phyloP scores from a whole-genome alignment of 176 grass and related monocot species.

The Urochloa ruziziensis region DNA sequence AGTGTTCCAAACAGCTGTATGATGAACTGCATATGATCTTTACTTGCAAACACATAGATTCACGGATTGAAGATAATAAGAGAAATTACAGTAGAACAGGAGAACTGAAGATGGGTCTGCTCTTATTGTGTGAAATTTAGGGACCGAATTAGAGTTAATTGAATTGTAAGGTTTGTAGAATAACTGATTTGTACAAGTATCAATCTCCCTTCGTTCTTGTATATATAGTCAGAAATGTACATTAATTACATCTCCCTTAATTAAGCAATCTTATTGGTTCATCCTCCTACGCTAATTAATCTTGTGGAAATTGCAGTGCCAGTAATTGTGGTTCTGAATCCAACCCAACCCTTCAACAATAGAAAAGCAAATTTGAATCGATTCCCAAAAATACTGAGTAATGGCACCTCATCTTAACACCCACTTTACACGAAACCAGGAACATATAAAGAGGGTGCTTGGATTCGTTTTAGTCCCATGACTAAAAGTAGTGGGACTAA shows the following conservation, averaged over 20 bases:
- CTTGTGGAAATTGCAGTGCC: not conserved
- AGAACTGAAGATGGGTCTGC: not conserved
- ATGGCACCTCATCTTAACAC: not conserved
- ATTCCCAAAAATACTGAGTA: not conserved
- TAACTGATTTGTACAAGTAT: not conserved
- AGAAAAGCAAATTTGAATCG: not conserved
- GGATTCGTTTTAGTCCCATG: too few relatives aligned
- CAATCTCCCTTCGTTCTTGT: not conserved
- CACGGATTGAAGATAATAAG: not conserved
- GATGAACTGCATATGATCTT: not conserved
- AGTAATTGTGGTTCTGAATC: not conserved
- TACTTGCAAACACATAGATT: slow-evolving; percentile 4
- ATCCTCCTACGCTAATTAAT: not conserved
- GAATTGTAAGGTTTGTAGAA: not conserved
- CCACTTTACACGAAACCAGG: not conserved
- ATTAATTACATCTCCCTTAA: not conserved
- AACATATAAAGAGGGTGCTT: too few relatives aligned
- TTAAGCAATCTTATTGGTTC: not conserved
- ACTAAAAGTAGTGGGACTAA: too few relatives aligned
- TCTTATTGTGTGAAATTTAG: not conserved
- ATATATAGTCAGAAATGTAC: not conserved
- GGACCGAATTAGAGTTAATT: not conserved
- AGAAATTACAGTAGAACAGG: not conserved
- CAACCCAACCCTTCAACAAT: not conserved
- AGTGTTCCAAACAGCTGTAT: slow-evolving; percentile 38